phyloP scores from a whole-genome alignment of 495 filamentous ascomycete genomes.

The Podospora didyma region DNA sequence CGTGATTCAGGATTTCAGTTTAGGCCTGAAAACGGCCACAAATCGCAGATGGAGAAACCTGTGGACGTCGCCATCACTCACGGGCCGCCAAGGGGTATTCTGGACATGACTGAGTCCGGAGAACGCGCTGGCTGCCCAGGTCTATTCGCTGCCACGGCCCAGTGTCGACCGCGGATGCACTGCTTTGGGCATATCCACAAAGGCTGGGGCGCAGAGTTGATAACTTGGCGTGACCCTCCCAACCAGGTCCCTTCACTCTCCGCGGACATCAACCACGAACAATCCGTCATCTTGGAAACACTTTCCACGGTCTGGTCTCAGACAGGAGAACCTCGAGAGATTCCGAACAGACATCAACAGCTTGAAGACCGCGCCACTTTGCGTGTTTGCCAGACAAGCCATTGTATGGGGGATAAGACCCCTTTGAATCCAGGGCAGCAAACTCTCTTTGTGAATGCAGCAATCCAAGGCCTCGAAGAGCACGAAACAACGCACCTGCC shows the following conservation, averaged over 20 bases:
- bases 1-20: constrained; percentile 42
- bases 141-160: constrained; percentile 53
- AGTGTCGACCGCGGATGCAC: constrained; percentile 53
- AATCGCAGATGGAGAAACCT: constrained; percentile 24
- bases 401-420: no score
- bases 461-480: neutral
- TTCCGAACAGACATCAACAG: no score
- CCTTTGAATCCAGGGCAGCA: no score
- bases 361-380: no score
- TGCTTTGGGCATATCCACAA: constrained; percentile 78
- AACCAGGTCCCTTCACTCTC: no score
- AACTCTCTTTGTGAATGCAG: neutral
- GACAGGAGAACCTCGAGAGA: no score
- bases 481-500: neutral
- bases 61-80: constrained; percentile 72
- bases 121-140: constrained; percentile 50
- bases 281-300: no score
- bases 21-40: no score
- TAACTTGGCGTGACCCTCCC: constrained; percentile 44
- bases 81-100: constrained; percentile 58
- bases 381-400: no score
- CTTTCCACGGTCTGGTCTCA: no score
- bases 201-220: constrained; percentile 61
- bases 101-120: constrained; percentile 44
- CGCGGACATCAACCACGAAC: no score